A percentile compares a stretch with the other conserved stretches of the same genome.
phyloP scores from a whole-genome alignment of 192 early-diverging fungal species.

The Entomortierella lignicola region DNA sequence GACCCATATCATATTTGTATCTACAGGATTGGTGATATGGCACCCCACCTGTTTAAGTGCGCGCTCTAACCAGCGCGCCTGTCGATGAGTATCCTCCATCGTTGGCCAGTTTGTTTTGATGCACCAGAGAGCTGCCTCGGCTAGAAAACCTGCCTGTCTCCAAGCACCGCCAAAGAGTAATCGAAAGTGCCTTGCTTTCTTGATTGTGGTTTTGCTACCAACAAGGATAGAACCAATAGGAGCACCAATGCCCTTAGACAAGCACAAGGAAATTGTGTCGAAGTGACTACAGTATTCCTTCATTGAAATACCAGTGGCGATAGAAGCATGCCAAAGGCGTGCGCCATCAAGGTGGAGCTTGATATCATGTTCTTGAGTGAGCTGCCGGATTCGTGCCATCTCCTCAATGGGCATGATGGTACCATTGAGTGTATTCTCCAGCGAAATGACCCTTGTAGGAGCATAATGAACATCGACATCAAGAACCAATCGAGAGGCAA shows the following conservation, averaged over 20 bases:
- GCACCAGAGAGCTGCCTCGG: constrained; percentile 77
- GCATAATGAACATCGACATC: constrained; percentile 78
- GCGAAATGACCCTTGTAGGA: constrained; percentile 80
- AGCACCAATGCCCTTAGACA: constrained; percentile 92
- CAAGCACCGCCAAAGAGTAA: constrained; percentile 93
- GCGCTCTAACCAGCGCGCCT: constrained; percentile 70
- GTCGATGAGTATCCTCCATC: constrained; percentile 76
- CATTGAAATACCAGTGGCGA: constrained; percentile 73
- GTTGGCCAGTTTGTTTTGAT: constrained; percentile 78
- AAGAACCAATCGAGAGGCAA: constrained; percentile 65
- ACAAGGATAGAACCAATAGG: constrained; percentile 90
- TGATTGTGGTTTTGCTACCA: constrained; percentile 73
- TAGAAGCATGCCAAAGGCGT: constrained; percentile 87
- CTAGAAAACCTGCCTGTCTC: constrained; percentile 89
- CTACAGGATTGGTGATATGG: constrained; percentile 65
- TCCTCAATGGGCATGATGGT: constrained; percentile 83
- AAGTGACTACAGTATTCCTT: constrained; percentile 74
- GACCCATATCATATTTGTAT: constrained; percentile 92
- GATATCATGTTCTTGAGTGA: constrained; percentile 65
- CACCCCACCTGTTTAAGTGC: constrained; percentile 72
- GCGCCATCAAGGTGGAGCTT: constrained; percentile 90
- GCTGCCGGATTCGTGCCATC: constrained; percentile 69
- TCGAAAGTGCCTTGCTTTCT: constrained; percentile 82
- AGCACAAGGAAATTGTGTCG: constrained; percentile 88
- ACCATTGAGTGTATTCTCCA: constrained; percentile 93